Conservation (phyloP, 768 basidiomycete genomes). For the Podaxis pistillaris region DNA sequence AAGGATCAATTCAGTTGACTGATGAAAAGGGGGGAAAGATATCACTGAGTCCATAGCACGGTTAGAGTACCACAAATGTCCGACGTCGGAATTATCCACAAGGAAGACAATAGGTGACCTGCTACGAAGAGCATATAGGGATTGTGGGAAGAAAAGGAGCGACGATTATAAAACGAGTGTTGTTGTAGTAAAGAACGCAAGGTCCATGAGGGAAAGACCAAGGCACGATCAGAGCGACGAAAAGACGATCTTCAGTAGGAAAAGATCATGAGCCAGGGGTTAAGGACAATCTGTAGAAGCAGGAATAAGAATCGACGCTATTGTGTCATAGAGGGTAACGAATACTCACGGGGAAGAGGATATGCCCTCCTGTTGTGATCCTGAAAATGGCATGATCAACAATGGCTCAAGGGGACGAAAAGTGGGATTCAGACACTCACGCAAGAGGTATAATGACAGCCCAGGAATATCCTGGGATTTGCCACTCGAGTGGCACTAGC, state of each 20-base stretch:
- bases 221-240: background rate
- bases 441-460: conserved; percentile 75
- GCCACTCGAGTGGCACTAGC: conserved; percentile 63
- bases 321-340: background rate
- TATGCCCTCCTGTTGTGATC: conserved; percentile 62
- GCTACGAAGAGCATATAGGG: background rate
- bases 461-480: conserved; percentile 62
- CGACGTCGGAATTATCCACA: background rate
- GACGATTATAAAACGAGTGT: conserved; percentile 21
- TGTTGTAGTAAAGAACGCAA: conserved; percentile 6
- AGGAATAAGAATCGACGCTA: conserved; percentile 6
- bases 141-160: conserved; percentile 14
- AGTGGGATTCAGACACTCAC: conserved; percentile 36
- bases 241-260: conserved; percentile 39
- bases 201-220: conserved; percentile 3
- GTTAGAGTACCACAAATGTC: background rate
- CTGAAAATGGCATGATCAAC: conserved; percentile 29
- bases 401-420: background rate
- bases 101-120: background rate
- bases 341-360: conserved; percentile 68
- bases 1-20: background rate
- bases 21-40: background rate
- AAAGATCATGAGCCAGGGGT: conserved; percentile 89
- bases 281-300: conserved; percentile 63
- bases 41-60: background rate